Evolutionary conservation across 2,329 filamentous ascomycete genomes (phyloP).

Genomic region (Fusarium sp.): DNA sequence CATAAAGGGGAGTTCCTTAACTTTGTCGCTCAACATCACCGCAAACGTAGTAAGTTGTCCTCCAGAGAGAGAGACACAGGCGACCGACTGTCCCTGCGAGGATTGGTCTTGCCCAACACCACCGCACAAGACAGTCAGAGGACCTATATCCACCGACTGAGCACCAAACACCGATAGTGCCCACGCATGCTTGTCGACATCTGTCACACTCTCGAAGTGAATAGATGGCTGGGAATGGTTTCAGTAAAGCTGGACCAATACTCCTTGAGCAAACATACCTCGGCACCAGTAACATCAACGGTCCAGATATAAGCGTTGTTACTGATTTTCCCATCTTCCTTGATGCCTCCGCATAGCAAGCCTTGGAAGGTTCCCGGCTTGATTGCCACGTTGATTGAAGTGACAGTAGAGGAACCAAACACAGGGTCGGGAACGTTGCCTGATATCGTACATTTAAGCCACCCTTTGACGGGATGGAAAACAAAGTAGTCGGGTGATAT

Average conservation of each 20-base stretch:
- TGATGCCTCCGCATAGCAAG: slow-evolving; percentile 75
- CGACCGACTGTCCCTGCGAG: slow-evolving; percentile 44
- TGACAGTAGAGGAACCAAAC: slow-evolving; percentile 56
- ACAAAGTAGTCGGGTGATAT: slow-evolving; percentile 63
- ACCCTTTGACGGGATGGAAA: slow-evolving; percentile 58
- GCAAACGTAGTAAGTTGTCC: slow-evolving; percentile 15
- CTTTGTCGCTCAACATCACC: slow-evolving; percentile 4
- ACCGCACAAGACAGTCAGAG: slow-evolving; percentile 44
- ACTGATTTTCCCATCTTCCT: slow-evolving; percentile 67
- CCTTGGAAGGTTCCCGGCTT: slow-evolving; percentile 58
- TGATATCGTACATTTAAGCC: slow-evolving; percentile 53
- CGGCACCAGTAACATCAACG: slow-evolving; percentile 52
- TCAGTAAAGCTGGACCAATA: slow-evolving; percentile 6
- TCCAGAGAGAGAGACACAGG: slow-evolving; percentile 44
- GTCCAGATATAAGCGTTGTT: slow-evolving; percentile 71
- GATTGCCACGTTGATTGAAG: slow-evolving; percentile 31
- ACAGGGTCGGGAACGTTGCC: slow-evolving; percentile 49
- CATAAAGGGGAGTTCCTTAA: slow-evolving; percentile 64
- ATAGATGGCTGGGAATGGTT: slow-evolving; percentile 39
- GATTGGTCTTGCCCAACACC: slow-evolving; percentile 45
- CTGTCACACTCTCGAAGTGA: slow-evolving; percentile 33
- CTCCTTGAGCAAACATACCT: slow-evolving; percentile 45
- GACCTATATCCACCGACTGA: slow-evolving; percentile 36
- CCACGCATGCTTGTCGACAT: slow-evolving; percentile 6
- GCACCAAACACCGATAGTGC: slow-evolving; percentile 48